A percentile compares a stretch with the other conserved stretches of the same genome.
Conservation (phyloP, 805 yeast species). For the Zygosaccharomyces lentus region DNA sequence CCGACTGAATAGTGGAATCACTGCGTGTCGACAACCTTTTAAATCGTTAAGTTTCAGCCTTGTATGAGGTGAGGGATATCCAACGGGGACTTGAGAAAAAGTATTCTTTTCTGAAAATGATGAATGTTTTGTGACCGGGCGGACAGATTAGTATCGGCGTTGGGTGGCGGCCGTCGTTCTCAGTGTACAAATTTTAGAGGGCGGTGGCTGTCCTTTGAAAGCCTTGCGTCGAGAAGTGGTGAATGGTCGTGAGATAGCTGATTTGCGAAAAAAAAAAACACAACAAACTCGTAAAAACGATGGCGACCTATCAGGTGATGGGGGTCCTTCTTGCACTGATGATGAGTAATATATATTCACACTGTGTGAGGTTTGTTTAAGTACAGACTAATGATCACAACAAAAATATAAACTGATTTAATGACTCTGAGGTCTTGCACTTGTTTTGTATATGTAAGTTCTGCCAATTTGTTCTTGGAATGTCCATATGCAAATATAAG, state of each 20-base stretch:
- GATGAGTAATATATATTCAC: conserved; percentile 33
- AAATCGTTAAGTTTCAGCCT: conserved; percentile 48
- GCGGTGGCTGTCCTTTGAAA: conserved; percentile 23
- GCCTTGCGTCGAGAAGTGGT: conserved; percentile 34
- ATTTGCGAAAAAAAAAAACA: conserved; percentile 12
- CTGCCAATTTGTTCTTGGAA: background rate
- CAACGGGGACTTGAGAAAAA: background rate
- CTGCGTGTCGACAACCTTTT: conserved; percentile 41
- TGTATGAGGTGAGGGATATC: conserved; percentile 35
- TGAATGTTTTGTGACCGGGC: conserved; percentile 45
- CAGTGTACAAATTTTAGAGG: conserved; percentile 38
- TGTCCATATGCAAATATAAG: background rate
- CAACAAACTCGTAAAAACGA: background rate
- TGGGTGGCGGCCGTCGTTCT: conserved; percentile 26
- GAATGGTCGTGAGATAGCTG: conserved; percentile 41
- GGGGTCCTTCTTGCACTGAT: conserved; percentile 3
- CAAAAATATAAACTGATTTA: conserved; percentile 37
- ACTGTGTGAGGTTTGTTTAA: conserved; percentile 37
- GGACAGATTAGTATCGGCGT: conserved; percentile 41
- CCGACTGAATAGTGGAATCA: conserved; percentile 39
- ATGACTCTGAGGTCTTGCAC: conserved; percentile 35
- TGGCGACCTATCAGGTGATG: conserved; percentile 12
- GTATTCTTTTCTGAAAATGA: conserved; percentile 22
- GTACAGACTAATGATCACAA: conserved; percentile 35
- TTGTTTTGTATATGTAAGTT: background rate